Evolutionary conservation across 2,329 filamentous ascomycete species (phyloP).

Genomic region (Colletotrichum liriopes): DNA sequence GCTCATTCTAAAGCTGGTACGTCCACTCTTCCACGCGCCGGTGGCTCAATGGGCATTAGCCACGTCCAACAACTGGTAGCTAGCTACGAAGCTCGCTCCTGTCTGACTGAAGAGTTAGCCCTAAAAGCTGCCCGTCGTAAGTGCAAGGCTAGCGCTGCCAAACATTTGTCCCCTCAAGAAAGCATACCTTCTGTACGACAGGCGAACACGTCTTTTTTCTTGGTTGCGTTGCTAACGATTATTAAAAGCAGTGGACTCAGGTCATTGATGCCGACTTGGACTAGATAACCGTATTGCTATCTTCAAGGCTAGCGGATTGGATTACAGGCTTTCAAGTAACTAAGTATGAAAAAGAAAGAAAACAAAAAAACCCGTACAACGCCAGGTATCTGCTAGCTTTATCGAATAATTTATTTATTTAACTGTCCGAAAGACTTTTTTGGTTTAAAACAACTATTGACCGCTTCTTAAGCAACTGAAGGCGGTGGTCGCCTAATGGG

Average conservation of each 20-base stretch:
- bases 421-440: too few species aligned
- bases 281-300: too few species aligned
- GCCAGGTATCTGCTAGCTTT: not conserved
- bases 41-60: not conserved
- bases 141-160: not conserved
- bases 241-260: conserved; percentile 2
- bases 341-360: too few species aligned
- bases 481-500: too few species aligned
- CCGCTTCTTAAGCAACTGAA: too few species aligned
- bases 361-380: too few species aligned
- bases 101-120: not conserved
- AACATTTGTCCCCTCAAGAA: too few species aligned
- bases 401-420: not conserved
- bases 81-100: conserved; percentile 18
- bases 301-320: too few species aligned
- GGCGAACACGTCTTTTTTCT: too few species aligned
- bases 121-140: not conserved
- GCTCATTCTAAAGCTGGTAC: not conserved
- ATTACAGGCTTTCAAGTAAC: rapidly evolving
- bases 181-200: too few species aligned
- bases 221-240: not conserved
- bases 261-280: not conserved
- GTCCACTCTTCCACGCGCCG: not conserved
- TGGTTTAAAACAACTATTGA: too few species aligned
- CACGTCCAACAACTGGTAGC: conserved; percentile 29